A percentile compares a stretch with the other conserved stretches of the same genome.
Conservation (phyloP, 805 yeast species). For the Candida nitratophila region DNA sequence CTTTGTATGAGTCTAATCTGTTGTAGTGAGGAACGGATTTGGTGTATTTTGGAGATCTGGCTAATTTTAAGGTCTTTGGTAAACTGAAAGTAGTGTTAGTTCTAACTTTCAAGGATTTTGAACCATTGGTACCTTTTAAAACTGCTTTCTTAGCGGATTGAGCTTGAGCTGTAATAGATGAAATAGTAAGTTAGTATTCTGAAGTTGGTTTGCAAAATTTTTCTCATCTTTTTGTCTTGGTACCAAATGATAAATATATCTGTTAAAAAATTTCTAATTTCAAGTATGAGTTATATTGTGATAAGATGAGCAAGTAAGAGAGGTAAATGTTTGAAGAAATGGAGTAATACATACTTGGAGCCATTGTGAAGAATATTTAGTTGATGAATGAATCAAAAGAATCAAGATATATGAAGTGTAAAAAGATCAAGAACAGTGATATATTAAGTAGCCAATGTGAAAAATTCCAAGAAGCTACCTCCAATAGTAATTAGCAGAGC, state of each 20-base stretch:
- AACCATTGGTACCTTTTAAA: conserved; percentile 91
- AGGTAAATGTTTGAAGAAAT: too few species aligned
- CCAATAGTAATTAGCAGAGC: too few species aligned
- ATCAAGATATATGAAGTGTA: background rate
- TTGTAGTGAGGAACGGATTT: conserved; percentile 96
- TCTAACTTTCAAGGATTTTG: conserved; percentile 90
- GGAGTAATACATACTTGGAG: conserved; percentile 21
- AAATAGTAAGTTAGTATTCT: background rate
- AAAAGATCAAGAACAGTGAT: too few species aligned
- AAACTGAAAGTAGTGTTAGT: conserved; percentile 91
- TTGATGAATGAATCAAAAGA: background rate
- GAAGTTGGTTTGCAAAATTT: too few species aligned
- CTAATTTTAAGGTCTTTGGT: conserved; percentile 93
- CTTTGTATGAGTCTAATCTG: conserved; percentile 94
- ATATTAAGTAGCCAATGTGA: too few species aligned
- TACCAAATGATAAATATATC: too few species aligned
- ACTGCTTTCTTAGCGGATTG: conserved; percentile 98
- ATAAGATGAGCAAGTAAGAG: too few species aligned
- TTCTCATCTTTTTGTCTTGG: too few species aligned
- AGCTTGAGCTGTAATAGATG: conserved; percentile 51
- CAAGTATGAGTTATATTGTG: too few species aligned
- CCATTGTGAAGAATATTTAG: conserved; percentile 14
- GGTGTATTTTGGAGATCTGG: conserved; percentile 94
- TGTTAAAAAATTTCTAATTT: too few species aligned
- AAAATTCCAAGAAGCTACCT: too few species aligned